Evolutionary conservation across 345 rosid genomes (phyloP).

Genomic region (Psidium friedrichsthalianum): DNA sequence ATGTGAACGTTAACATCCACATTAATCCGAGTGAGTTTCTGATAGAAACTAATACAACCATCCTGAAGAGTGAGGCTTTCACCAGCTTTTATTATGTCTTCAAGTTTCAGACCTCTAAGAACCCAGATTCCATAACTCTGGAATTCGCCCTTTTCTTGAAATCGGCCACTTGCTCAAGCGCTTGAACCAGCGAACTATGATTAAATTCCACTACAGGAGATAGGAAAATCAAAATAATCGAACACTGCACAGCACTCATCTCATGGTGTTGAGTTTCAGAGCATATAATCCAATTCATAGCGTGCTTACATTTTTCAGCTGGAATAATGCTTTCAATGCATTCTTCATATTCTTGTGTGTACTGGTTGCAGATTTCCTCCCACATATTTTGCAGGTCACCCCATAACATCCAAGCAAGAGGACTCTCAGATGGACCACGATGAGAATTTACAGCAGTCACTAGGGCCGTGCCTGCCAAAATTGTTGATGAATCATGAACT

Average conservation of each 20-base stretch:
- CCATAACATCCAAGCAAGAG: slow-evolving; percentile 51
- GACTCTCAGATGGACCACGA: slow-evolving; percentile 26
- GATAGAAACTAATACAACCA: slow-evolving; percentile 70
- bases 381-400: slow-evolving; percentile 65
- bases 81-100: slow-evolving; percentile 89
- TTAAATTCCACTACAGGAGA: slow-evolving; percentile 49
- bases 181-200: slow-evolving; percentile 50
- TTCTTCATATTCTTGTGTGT: slow-evolving; percentile 76
- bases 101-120: slow-evolving; percentile 70
- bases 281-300: background rate
- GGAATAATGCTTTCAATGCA: slow-evolving; percentile 75
- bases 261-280: background rate
- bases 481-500: slow-evolving; percentile 88
- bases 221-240: background rate
- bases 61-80: slow-evolving; percentile 72
- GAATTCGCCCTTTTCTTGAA: slow-evolving; percentile 76
- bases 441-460: slow-evolving; percentile 51
- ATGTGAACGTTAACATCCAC: slow-evolving; percentile 51
- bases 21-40: slow-evolving; percentile 41
- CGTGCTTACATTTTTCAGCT: slow-evolving; percentile 38
- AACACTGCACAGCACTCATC: background rate
- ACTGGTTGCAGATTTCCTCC: slow-evolving; percentile 64
- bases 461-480: slow-evolving; percentile 87
- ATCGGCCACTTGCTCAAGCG: slow-evolving; percentile 60
- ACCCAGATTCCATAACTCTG: slow-evolving; percentile 81